Percentiles rank a stretch among this genome's conserved stretches.
Evolutionary conservation across 257 asterid species (phyloP).

Genomic region (Paulownia fortunei): DNA sequence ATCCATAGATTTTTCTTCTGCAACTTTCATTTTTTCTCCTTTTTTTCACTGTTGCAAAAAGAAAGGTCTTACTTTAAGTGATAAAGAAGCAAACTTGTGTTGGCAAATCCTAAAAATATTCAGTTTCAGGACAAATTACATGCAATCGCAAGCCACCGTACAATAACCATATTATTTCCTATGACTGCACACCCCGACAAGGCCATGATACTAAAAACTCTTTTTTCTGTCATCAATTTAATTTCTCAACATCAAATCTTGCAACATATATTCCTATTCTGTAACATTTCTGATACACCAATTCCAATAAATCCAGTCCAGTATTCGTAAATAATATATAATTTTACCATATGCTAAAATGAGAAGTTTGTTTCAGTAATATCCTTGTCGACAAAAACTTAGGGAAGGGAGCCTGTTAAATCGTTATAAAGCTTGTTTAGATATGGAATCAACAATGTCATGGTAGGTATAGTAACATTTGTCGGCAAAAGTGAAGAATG

Average conservation of each 20-base stretch:
- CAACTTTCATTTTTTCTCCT: background rate
- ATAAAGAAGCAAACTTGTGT: slow-evolving; percentile 38
- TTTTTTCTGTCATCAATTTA: background rate
- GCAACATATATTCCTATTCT: background rate
- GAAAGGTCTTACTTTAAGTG: slow-evolving; percentile 37
- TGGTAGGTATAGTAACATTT: slow-evolving; percentile 27
- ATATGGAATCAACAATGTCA: background rate
- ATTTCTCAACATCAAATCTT: background rate
- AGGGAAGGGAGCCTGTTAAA: slow-evolving; percentile 22
- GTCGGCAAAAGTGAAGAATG: slow-evolving; percentile 43
- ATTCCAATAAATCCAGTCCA: background rate
- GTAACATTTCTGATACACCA: background rate
- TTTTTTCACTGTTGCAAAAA: slow-evolving; percentile 24
- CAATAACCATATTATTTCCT: background rate
- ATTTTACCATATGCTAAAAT: background rate
- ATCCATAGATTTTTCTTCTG: background rate
- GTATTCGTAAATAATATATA: background rate
- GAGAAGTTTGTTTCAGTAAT: background rate
- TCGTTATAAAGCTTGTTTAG: background rate
- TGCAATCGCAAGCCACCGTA: too few relatives aligned
- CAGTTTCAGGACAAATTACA: slow-evolving; percentile 27
- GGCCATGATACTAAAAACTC: background rate
- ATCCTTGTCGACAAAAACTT: slow-evolving; percentile 21
- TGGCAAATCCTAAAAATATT: slow-evolving; percentile 5
- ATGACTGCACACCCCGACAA: background rate